Evolutionary conservation across 1,139 yeast species (phyloP).

Genomic region (Sugiyamaella japonica): DNA sequence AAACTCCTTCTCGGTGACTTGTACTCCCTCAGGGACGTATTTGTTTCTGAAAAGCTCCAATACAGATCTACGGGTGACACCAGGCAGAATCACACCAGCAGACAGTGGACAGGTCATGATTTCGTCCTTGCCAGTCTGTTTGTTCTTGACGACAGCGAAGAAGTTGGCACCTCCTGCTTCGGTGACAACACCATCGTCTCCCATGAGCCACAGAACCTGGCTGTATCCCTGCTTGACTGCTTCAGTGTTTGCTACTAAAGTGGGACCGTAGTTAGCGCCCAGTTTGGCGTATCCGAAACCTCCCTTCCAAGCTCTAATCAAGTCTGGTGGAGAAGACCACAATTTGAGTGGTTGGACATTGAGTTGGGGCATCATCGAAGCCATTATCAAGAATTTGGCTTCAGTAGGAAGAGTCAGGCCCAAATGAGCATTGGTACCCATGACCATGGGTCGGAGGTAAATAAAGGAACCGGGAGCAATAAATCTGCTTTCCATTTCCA

Average conservation of each 20-base stretch:
- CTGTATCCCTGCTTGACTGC: slow-evolving; percentile 45
- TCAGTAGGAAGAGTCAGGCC: slow-evolving; percentile 44
- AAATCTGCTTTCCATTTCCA: slow-evolving; percentile 41
- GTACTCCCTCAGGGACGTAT: slow-evolving; percentile 37
- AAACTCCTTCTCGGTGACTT: slow-evolving; percentile 43
- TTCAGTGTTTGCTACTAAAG: slow-evolving; percentile 43
- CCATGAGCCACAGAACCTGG: slow-evolving; percentile 49
- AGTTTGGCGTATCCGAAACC: slow-evolving; percentile 49
- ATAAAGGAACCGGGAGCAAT: slow-evolving; percentile 37
- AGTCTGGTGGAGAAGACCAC: slow-evolving; percentile 41
- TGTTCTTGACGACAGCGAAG: slow-evolving; percentile 45
- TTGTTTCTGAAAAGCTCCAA: slow-evolving; percentile 40
- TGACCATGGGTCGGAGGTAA: slow-evolving; percentile 38
- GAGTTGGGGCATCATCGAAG: slow-evolving; percentile 40
- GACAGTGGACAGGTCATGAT: slow-evolving; percentile 47
- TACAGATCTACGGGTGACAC: slow-evolving; percentile 48
- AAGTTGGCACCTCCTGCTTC: slow-evolving; percentile 52
- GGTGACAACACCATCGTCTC: slow-evolving; percentile 44
- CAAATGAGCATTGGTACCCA: slow-evolving; percentile 42
- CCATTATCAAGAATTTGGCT: slow-evolving; percentile 45
- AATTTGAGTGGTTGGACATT: slow-evolving; percentile 42
- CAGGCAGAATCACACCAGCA: slow-evolving; percentile 48
- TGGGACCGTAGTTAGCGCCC: slow-evolving; percentile 52
- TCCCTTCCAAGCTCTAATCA: slow-evolving; percentile 51
- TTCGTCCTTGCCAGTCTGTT: slow-evolving; percentile 41